These are phyloP conservation scores for Annulohypoxylon moriforme DNA, from an alignment of 495 filamentous ascomycete genomes.

Conservation along the genomic window DNA sequence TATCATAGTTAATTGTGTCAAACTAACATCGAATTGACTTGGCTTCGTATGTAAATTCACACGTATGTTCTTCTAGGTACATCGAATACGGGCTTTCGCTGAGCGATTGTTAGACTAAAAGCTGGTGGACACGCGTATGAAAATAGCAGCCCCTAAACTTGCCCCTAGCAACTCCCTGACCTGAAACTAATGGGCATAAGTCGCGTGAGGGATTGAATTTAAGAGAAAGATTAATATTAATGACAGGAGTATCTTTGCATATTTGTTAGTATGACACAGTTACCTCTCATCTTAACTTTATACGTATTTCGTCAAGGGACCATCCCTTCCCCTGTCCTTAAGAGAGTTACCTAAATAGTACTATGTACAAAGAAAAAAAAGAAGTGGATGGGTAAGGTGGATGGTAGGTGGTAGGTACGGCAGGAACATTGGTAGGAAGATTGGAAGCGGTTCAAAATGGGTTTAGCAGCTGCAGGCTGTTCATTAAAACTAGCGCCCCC, in stretches of 20 bases:
- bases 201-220: constrained; percentile 33
- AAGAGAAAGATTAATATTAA: background rate
- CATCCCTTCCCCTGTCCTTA: constrained; percentile 20
- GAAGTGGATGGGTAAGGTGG: background rate
- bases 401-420: background rate
- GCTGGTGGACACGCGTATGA: constrained; percentile 1
- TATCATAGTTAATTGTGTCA: background rate
- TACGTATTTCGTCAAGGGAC: constrained; percentile 4
- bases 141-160: constrained; percentile 8
- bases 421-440: background rate
- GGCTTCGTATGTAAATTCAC: background rate
- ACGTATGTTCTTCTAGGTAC: background rate
- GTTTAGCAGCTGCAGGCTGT: constrained; percentile 41
- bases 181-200: constrained; percentile 31
- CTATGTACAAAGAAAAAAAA: constrained; percentile 1
- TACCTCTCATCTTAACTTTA: constrained; percentile 33
- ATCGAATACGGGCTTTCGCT: background rate
- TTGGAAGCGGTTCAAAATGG: constrained; percentile 36
- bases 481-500: constrained; percentile 48
- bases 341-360: background rate
- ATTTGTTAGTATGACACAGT: background rate
- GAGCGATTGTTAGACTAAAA: background rate
- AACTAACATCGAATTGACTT: constrained; percentile 1
- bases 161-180: constrained; percentile 1
- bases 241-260: constrained; percentile 8